Base-by-base conservation (phyloP, 768 basidiomycete species). In the Psilocybe subaeruginosa region DNA sequence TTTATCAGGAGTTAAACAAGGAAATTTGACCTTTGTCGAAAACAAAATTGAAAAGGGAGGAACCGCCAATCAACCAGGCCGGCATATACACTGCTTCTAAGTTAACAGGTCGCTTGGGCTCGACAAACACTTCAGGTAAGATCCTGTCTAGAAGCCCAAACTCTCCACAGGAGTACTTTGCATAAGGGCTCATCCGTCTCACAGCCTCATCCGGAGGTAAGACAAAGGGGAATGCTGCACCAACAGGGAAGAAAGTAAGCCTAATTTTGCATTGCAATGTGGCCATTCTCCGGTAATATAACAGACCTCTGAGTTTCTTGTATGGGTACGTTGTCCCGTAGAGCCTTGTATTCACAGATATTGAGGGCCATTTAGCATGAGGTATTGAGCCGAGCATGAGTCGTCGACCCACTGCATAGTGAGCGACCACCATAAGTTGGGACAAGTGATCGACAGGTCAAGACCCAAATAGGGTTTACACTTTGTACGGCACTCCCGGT, bases 251-350 rank as follows among this genome's bases (percentile, higher is more conserved):
- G 30, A 51, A 43, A 43, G 41, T 43, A 12, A 51, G 23, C 37
- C 23, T 56, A 27, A 31, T 7, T 41, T 37, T 27, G 33, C 12
- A 16, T 27, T 41, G 33, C 33, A 17, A 37, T 23, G 7, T 6
- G 12, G 5, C 35, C 7, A 51, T 8, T 23, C 23, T 23, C 23
- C 23, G 30, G 50, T 3, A 31, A 31, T 8, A 39, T 19, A 48
- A 8, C 52, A 17, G n/a, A 66, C 65, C 65, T 59, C 59, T 66
- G 46, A 63, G 57, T 55, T 66, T 66, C 29, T 61, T 59, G 45
- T 59, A 61, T 5, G 53, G 39, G 39, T 62, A 53, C 29, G 52
- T 6, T 9, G 51, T 45, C 16, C 1, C 4, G 4, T 51, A 39
- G 19, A 16, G 31, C 9, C 30, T 33, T 12, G 12, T 30, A 3